These are phyloP conservation scores for Coemansia sp. DNA, from an alignment of 192 early-diverging fungal genomes.

Conservation along the genomic window DNA sequence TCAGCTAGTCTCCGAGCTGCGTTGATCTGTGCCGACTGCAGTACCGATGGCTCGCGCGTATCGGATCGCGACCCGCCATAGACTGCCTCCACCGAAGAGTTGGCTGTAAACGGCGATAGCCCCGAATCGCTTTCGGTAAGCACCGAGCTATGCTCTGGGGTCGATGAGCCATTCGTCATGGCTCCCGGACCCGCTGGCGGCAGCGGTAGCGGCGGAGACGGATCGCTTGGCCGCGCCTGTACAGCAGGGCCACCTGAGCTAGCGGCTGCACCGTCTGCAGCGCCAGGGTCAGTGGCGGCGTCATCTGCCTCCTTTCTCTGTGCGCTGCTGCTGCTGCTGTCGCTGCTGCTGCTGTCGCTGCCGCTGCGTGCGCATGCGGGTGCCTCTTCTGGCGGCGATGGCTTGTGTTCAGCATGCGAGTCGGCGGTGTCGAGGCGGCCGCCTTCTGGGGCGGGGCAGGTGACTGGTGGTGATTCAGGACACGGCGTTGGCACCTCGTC, in stretches of 20 bases:
- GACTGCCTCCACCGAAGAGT: slow-evolving; percentile 43
- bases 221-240: neutral
- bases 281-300: neutral
- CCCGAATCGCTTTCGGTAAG: slow-evolving; percentile 8
- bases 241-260: neutral
- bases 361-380: neutral
- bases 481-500: neutral
- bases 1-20: neutral
- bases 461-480: neutral
- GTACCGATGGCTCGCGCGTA: slow-evolving; percentile 8
- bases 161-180: neutral
- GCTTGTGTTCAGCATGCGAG: too few relatives aligned
- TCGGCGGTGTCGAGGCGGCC: neutral
- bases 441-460: neutral
- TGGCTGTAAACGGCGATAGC: slow-evolving; percentile 13
- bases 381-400: too few relatives aligned
- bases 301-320: neutral
- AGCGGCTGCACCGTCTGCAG: neutral
- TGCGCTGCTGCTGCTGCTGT: neutral
- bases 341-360: neutral
- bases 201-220: neutral
- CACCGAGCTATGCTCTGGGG: neutral
- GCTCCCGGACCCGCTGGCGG: neutral
- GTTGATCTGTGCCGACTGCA: slow-evolving; percentile 4
- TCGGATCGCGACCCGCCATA: slow-evolving; percentile 40